phyloP scores from a whole-genome alignment of 148 eudicot genomes.

The Amaranthus hypochondriacus region DNA sequence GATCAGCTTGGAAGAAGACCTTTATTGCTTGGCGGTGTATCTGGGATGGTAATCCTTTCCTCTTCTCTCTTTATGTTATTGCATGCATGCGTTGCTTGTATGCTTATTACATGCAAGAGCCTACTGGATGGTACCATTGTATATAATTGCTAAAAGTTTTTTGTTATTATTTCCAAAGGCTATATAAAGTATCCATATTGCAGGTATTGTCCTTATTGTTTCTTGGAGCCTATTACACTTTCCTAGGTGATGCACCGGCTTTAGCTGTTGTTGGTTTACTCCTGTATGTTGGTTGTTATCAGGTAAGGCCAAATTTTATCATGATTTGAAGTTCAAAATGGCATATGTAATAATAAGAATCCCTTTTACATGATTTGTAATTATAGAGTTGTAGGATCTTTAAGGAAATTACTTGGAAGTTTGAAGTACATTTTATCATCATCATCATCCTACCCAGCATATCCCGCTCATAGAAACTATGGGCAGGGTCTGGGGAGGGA shows the following conservation, averaged over 20 bases:
- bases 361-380: too few relatives aligned
- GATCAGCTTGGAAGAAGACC: conserved; percentile 97
- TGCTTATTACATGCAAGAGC: not conserved
- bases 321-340: not conserved
- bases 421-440: not conserved
- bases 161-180: not conserved
- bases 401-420: not conserved
- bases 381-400: not conserved
- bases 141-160: not conserved
- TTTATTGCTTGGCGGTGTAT: conserved; percentile 90
- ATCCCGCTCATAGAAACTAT: too few relatives aligned
- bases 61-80: not conserved
- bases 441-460: too few relatives aligned
- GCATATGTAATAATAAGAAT: not conserved
- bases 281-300: conserved; percentile 90
- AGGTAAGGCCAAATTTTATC: conserved; percentile 42
- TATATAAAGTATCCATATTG: conserved; percentile 17
- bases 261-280: conserved; percentile 84
- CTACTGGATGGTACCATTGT: not conserved
- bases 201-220: conserved; percentile 79
- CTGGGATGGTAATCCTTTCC: conserved; percentile 62
- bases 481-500: too few relatives aligned
- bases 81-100: not conserved
- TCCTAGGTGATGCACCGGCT: conserved; percentile 63
- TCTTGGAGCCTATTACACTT: conserved; percentile 89